Base-by-base conservation (phyloP, 2,329 filamentous ascomycete species). In the Cladosporium sp. region DNA sequence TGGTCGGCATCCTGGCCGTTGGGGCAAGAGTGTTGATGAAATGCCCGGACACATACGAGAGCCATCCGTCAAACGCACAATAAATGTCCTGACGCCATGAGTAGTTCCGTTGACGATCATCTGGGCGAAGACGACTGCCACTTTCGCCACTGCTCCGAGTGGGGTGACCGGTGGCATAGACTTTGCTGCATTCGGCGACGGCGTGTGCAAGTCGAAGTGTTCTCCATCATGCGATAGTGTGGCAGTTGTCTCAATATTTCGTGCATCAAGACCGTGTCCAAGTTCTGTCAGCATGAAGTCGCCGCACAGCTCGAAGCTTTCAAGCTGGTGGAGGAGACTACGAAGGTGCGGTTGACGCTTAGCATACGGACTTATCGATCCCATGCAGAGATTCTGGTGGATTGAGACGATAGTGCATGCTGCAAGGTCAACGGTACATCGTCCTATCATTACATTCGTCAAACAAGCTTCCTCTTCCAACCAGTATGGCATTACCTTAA, bases 211-310 rank as follows among this genome's bases (percentile, higher is more conserved):
- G 7, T 50, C 45, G 28, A 50, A 50, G 8, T 15, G 36, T 17
- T 3, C 11, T 11, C 28, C 28, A 25, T 50, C 28, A 1, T 15
- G 1, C n/a, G 45, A 50, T 9, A 50, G 45, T 14, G 45, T 50
- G 8, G 45, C 45, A 3, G 57, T 59, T 1, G 57, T 55, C 19
- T 59, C 38, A n/a, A 59, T 54, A 25, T 55, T 59, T 3, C 50
- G 50, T 12, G 57, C 57, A 20, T 59, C 57, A 1, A 59, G 57
- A 15, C 57, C 57, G 40, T 55, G 57, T n/a, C 57, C 57, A 19
- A 59, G 19, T 28, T 59, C 57, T 7, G 57, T 59, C 2, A 59
- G 57, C 57, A 59, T 59, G 50, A 55, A 59, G 19, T 59, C 30
- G 5, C 57, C 57, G 17, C 57, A 59, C 11, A 59, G 15, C 8